Base-by-base conservation (phyloP, 208 protist species). In the Tritrichomonas musculus region DNA sequence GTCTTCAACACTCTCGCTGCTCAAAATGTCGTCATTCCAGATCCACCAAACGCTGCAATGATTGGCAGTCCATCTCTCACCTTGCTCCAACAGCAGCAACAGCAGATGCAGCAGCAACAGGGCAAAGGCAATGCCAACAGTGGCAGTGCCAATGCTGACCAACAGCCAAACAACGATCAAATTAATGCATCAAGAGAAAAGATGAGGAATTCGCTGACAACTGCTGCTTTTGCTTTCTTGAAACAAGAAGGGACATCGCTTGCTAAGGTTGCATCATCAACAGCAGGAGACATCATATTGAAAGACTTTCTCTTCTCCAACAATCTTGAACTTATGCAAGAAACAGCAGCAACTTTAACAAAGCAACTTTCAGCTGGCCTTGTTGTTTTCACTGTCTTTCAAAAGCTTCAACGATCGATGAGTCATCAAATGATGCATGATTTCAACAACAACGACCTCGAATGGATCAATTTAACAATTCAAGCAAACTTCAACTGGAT, bases 251-350 rank as follows among this genome's bases (percentile, higher is more conserved):
- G 41, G 27, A 60, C 44, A 5, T 39, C 0, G 2, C 17, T 57
- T 2, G 25, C 47, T 88, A n/a, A 57, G 57, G 77, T 88, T 57
- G 77, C 47, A 60, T 8, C 47, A 11, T 88, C 77, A 57, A 88
- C 77, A 88, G 47, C 77, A 39, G 33, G 14, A 5, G 77, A 88
- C 4, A 17, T 88, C 0, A 88, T 88, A 20, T 44, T 57, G n/a
- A 88, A 88, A 39, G 77, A 88, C 17, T 88, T 88, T 50, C 27
- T 88, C 33, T 55, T 57, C 11, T 57, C n/a, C 30, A 88, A 88
- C 39, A 88, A 88, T 20, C 11, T 57, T 25, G 8, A 57, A 57
- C 57, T 88, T 17, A 88, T 88, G 13, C 25, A 88, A n/a, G 41
- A 88, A 39, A 60, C 77, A 17, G 77, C 77, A 33, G 41, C 44